Evolutionary conservation across 768 basidiomycete species (phyloP), one percentile per base, ranked within the genome.

Genomic region (Tulasnella sp.): DNA sequence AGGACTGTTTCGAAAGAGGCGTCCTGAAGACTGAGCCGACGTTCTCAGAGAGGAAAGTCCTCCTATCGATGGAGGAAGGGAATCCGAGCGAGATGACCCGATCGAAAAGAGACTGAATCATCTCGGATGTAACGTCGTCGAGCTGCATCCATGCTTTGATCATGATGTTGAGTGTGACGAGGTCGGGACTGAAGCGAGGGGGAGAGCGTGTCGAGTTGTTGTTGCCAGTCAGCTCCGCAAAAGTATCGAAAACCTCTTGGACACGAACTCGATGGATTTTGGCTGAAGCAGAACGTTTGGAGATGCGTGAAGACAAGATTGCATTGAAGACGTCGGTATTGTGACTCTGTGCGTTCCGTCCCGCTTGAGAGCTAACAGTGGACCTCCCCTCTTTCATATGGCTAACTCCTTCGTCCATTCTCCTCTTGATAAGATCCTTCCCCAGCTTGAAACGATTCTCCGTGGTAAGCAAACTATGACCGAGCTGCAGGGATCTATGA

Each of bases 101-200:
- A 68, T 87, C 83, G 59, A 88, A 86, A n/a, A 88, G 66, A 21
- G 66, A 70, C 41, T 79, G 75, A 46, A 86, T 67, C 56, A 73
- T 73, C 17, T 57, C 43, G 3, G 70, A 63, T 61, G 78, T 73
- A 45, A 84, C 69, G 19, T 70, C 71, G 0, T 70, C 71, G 79
- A 81, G 84, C 17, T 69, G 68, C 60, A 90, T 68, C 62, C 83
- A 71, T 7, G 75, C 76, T 66, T 82, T 82, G 61, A 87, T 60
- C 45, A 89, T 53, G 49, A 88, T 78, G 65, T 90, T 89, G 57
- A 78, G 71, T 3, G 88, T 88, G 41, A 84, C 73, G 9, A 82
- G 75, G 67, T 91, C 86, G 8, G 82, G 79, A 10, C 66, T 66
- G 66, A 88, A 85, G 49, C 69, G 64, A 7, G 34, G 34, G 15